Evolutionary conservation across 1,284 basidiomycete genomes (phyloP).

Genomic region (Pseudozyma tsukubaensis): DNA sequence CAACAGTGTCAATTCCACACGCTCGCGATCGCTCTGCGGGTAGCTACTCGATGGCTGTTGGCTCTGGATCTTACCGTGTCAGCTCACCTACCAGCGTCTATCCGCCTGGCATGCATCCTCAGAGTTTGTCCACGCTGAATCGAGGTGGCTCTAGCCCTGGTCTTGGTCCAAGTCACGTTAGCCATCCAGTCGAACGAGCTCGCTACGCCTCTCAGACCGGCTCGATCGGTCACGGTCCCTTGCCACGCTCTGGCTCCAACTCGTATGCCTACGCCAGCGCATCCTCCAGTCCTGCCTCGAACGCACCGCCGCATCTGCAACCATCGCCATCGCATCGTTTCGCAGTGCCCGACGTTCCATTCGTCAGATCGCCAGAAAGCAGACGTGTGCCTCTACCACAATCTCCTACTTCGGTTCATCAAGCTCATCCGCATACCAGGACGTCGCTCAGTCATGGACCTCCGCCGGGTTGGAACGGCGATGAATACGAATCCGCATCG

Average conservation of each 20-base stretch:
- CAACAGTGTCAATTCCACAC: neutral
- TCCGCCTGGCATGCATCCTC: constrained; percentile 22
- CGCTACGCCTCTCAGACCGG: constrained; percentile 24
- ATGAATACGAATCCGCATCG: constrained; percentile 16
- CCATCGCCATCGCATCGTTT: constrained; percentile 50
- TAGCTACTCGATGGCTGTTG: neutral
- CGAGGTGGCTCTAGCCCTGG: constrained; percentile 41
- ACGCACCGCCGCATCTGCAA: constrained; percentile 30
- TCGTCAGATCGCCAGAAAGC: constrained; percentile 36
- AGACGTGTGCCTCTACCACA: constrained; percentile 35
- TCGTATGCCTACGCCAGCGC: constrained; percentile 31
- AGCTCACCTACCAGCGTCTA: constrained; percentile 27
- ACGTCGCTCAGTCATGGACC: constrained; percentile 1
- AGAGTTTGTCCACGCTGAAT: constrained; percentile 18
- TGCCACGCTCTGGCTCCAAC: constrained; percentile 27
- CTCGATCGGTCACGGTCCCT: constrained; percentile 13
- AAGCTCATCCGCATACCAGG: constrained; percentile 12
- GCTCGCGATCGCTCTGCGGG: constrained; percentile 19
- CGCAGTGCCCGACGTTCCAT: constrained; percentile 42
- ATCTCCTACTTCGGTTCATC: constrained; percentile 23
- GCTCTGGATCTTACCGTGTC: constrained; percentile 15
- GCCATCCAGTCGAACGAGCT: constrained; percentile 20
- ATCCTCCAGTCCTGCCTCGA: constrained; percentile 40
- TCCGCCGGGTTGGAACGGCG: constrained; percentile 13
- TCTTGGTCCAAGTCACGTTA: constrained; percentile 13